Conservation (phyloP, 2,329 filamentous ascomycete genomes). For the Apiospora koreana region DNA sequence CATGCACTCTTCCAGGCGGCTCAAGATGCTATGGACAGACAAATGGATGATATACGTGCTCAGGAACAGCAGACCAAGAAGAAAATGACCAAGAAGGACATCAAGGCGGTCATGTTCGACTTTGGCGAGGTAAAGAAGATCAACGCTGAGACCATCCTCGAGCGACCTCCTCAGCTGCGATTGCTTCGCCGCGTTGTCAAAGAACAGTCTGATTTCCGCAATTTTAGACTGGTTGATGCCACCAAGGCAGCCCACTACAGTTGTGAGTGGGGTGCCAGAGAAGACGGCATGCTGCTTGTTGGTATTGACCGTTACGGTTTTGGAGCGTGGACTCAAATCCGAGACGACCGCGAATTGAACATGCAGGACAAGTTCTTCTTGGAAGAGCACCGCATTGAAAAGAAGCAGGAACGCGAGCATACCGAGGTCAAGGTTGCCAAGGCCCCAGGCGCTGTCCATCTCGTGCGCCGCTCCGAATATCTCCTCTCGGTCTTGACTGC, state of each 20-base stretch:
- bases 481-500: constrained; percentile 90
- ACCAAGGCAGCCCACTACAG: constrained; percentile 91
- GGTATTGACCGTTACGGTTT: constrained; percentile 94
- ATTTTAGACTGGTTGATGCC: constrained; percentile 86
- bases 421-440: constrained; percentile 79
- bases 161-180: constrained; percentile 85
- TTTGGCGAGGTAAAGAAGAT: constrained; percentile 91
- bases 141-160: constrained; percentile 93
- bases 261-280: constrained; percentile 87
- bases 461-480: constrained; percentile 93
- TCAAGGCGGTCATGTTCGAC: constrained; percentile 94
- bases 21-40: constrained; percentile 61
- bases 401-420: constrained; percentile 88
- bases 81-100: constrained; percentile 90
- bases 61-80: constrained; percentile 84
- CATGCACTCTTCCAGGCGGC: constrained; percentile 68
- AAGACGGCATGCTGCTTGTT: constrained; percentile 96
- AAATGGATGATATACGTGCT: constrained; percentile 72
- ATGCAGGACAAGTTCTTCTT: constrained; percentile 92
- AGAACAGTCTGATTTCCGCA: constrained; percentile 68
- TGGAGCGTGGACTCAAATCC: constrained; percentile 91
- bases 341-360: constrained; percentile 84
- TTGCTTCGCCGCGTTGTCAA: constrained; percentile 75
- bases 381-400: constrained; percentile 96
- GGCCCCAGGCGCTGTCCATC: constrained; percentile 94